Conservation (phyloP, 148 eudicot species). For the Suaeda aralocaspica region DNA sequence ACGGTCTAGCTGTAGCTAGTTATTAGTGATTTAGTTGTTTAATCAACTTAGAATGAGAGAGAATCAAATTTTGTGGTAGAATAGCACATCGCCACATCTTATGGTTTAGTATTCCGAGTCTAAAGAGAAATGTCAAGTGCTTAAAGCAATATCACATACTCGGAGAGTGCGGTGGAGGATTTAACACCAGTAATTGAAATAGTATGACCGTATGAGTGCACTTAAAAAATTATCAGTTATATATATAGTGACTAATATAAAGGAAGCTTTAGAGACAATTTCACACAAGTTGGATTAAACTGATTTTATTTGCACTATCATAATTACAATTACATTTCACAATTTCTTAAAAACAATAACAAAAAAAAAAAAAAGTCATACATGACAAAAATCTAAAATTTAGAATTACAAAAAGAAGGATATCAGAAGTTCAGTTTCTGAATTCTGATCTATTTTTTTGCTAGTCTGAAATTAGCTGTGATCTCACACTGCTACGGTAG, state of each 20-base stretch:
- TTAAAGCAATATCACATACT: too few species aligned
- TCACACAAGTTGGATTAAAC: neutral
- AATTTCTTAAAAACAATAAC: neutral
- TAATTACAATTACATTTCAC: conserved; percentile 28
- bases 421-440: conserved; percentile 4
- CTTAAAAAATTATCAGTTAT: too few species aligned
- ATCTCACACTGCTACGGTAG: conserved; percentile 1
- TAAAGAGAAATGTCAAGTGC: too few species aligned
- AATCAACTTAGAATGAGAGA: too few species aligned
- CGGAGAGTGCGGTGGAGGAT: too few species aligned
- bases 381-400: neutral
- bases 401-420: neutral
- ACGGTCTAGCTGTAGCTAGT: too few species aligned
- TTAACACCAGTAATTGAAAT: too few species aligned
- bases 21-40: too few species aligned
- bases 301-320: conserved; percentile 19
- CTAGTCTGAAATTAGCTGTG: conserved; percentile 5
- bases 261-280: neutral
- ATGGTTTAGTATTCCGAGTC: too few species aligned
- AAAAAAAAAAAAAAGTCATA: neutral
- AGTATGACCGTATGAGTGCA: too few species aligned
- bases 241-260: neutral
- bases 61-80: too few species aligned
- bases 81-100: too few species aligned
- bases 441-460: conserved; percentile 9